phyloP scores from a whole-genome alignment of 1,139 yeast genomes.

The Candida freyschussii region DNA sequence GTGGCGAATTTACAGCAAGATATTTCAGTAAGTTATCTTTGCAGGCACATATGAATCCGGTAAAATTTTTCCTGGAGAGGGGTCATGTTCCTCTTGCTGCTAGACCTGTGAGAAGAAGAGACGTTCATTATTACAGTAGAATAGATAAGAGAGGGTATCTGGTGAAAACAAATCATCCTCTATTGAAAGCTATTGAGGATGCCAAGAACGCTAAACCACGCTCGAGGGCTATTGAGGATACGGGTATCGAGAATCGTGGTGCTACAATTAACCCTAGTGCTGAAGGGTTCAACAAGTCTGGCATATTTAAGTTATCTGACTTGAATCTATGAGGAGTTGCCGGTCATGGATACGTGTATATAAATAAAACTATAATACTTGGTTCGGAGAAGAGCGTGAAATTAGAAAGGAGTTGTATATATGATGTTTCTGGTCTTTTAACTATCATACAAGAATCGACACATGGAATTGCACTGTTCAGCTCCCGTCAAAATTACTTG shows the following conservation, averaged over 20 bases:
- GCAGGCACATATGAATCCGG: slow-evolving; percentile 74
- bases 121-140: slow-evolving; percentile 72
- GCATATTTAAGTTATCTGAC: slow-evolving; percentile 21
- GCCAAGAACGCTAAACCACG: slow-evolving; percentile 22
- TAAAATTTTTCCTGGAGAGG: slow-evolving; percentile 56
- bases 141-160: slow-evolving; percentile 75
- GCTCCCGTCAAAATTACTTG: too few relatives aligned
- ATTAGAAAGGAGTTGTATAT: too few relatives aligned
- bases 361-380: too few relatives aligned
- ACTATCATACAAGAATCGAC: too few relatives aligned
- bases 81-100: slow-evolving; percentile 84
- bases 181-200: slow-evolving; percentile 26
- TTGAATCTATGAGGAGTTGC: slow-evolving; percentile 13
- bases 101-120: slow-evolving; percentile 79
- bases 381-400: too few relatives aligned
- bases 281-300: slow-evolving; percentile 21
- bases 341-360: slow-evolving; percentile 6
- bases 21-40: slow-evolving; percentile 65
- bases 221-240: slow-evolving; percentile 21
- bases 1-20: slow-evolving; percentile 69
- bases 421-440: too few relatives aligned
- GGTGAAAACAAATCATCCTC: slow-evolving; percentile 30
- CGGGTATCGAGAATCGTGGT: slow-evolving; percentile 25
- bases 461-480: too few relatives aligned
- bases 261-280: slow-evolving; percentile 19